A percentile compares a stretch with the other conserved stretches of the same genome.
phyloP scores from a whole-genome alignment of 2,329 filamentous ascomycete species.

The Trichoderma afroharzianum region DNA sequence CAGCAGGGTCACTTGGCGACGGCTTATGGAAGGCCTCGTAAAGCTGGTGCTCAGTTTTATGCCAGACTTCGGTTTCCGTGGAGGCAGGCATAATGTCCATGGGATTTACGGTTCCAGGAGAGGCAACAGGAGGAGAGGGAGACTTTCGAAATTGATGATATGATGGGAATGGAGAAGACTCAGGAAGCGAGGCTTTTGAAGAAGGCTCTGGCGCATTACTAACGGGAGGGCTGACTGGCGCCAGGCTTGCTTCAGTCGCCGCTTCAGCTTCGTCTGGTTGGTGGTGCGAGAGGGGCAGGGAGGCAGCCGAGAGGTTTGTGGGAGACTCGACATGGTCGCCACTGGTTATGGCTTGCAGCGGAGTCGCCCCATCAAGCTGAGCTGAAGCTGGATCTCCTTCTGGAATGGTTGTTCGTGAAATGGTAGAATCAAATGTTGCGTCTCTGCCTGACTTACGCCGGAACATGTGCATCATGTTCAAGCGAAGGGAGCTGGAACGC shows the following conservation, averaged over 20 bases:
- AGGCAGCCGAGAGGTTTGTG: slow-evolving; percentile 10
- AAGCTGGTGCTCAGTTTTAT: slow-evolving; percentile 37
- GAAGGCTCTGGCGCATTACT: slow-evolving; percentile 17
- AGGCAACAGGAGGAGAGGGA: slow-evolving; percentile 33
- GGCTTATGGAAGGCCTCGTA: slow-evolving; percentile 28
- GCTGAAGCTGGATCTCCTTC: background rate
- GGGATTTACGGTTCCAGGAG: slow-evolving; percentile 49
- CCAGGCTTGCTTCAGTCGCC: background rate
- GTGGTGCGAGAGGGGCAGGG: slow-evolving; percentile 13
- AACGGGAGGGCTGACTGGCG: background rate
- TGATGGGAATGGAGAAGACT: slow-evolving; percentile 24
- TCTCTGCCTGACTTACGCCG: slow-evolving; percentile 34
- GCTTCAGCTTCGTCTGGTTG: slow-evolving; percentile 13
- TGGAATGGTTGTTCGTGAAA: slow-evolving; percentile 8
- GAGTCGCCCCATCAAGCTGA: slow-evolving; percentile 8
- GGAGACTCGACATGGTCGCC: slow-evolving; percentile 18
- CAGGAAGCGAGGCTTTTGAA: slow-evolving; percentile 27
- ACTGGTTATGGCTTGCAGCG: slow-evolving; percentile 16
- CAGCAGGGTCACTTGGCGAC: slow-evolving; percentile 20
- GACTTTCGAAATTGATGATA: slow-evolving; percentile 24
- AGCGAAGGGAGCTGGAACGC: slow-evolving; percentile 33
- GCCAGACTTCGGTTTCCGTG: slow-evolving; percentile 36
- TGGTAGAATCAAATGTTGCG: slow-evolving; percentile 27
- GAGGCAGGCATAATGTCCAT: slow-evolving; percentile 51
- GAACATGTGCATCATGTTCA: slow-evolving; percentile 37